Evolutionary conservation across 805 yeast genomes (phyloP), one percentile per base, ranked within the genome.

Genomic region (Scheffersomyces coipomensis): DNA sequence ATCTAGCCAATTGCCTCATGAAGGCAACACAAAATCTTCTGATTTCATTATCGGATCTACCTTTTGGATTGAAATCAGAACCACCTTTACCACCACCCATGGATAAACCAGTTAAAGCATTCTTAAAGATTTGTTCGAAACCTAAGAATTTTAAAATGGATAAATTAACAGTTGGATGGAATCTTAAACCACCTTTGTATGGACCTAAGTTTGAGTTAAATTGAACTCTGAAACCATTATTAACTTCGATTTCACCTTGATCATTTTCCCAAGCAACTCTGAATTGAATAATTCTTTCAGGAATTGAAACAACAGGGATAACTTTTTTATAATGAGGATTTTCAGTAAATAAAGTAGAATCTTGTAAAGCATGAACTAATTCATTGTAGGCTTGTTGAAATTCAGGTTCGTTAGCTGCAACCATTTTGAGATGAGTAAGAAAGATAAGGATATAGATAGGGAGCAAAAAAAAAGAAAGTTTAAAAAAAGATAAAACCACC

Each of bases 51-150:
- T 90, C 93, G 45, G 95, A 78, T 71, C 83, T 85, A 63, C 91
- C 96, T 81, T 91, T 91, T 59, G 97, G 96, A 75, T 90, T 89
- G 73, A 91, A 93, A 73, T 91, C 97, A 45, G 96, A 78, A 68
- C 99, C 99, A 80, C 99, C 99, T 70, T 91, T 91, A 73, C 96
- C 99, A 76, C 99, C 99, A 67, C 99, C 99, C 85, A 91, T 90
- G 80, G 83, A 79, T 57, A 90, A 79, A 60, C 98, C 98, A 56
- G 99, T 91, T 60, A 91, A 78, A 37, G 99, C 98, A 64, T 91
- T 91, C 81, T 91, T 91, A 81, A 91, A 93, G 68, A 89, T 89
- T 75, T 91, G 99, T 77, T 91, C 99, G 69, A 88, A 91, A 59
- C 98, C 99, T 62, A 91, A 78, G 73, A 91, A 91, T 76, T 91